phyloP scores from a whole-genome alignment of 305 asterid species.

The Fraxinus nigra region DNA sequence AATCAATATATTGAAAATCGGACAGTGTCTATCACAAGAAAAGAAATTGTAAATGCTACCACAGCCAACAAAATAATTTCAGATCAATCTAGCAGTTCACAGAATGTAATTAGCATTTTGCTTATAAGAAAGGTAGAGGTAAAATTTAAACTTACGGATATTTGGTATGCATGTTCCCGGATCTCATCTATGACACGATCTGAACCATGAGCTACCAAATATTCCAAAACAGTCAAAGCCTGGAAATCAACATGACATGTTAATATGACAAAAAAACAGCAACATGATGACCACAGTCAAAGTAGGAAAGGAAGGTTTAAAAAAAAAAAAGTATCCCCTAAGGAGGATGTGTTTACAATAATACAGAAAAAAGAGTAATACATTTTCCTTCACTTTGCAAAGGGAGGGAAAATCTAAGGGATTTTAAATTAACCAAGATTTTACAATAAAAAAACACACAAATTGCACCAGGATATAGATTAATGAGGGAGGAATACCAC shows the following conservation, averaged over 20 bases:
- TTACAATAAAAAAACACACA: not conserved
- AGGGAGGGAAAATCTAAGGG: not conserved
- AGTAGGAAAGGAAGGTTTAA: slow-evolving; percentile 5
- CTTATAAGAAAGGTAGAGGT: not conserved
- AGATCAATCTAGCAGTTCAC: not conserved
- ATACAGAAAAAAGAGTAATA: not conserved
- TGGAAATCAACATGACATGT: slow-evolving; percentile 31
- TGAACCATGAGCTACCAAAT: slow-evolving; percentile 94
- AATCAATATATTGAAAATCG: slow-evolving; percentile 90
- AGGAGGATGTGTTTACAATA: not conserved
- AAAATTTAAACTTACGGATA: slow-evolving; percentile 59
- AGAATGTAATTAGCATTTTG: not conserved
- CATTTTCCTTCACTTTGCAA: not conserved
- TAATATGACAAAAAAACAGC: slow-evolving; percentile 12
- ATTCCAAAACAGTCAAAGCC: slow-evolving; percentile 92
- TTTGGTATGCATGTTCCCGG: slow-evolving; percentile 93
- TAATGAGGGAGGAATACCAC: slow-evolving; percentile 34
- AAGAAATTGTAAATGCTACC: slow-evolving; percentile 17
- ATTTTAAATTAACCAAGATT: not conserved
- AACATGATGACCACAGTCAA: not conserved
- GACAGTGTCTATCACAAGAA: slow-evolving; percentile 67
- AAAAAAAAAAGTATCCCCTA: not conserved
- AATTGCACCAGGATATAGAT: not conserved
- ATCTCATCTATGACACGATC: slow-evolving; percentile 96
- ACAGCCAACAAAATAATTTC: not conserved